These are phyloP conservation scores for Posidonia oceanica DNA, from an alignment of 116 monocot genomes.

Conservation along the genomic window DNA sequence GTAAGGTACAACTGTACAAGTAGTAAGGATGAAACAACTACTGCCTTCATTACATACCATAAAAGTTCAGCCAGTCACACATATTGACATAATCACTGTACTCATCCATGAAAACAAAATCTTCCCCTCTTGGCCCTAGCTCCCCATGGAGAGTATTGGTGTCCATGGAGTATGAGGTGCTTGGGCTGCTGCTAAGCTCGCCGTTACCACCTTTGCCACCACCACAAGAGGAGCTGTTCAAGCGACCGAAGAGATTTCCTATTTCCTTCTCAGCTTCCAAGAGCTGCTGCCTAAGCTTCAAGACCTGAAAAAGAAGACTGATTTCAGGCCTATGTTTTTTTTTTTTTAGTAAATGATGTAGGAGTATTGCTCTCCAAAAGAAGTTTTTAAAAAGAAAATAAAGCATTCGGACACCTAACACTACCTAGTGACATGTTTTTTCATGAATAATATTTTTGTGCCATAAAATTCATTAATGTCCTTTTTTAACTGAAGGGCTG, in stretches of 20 bases:
- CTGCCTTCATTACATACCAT: not conserved
- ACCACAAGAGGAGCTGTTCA: not conserved
- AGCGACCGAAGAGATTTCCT: not conserved
- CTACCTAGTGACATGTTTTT: too few relatives aligned
- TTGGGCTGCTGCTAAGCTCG: not conserved
- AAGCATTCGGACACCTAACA: too few relatives aligned
- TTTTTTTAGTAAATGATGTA: too few relatives aligned
- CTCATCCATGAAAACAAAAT: not conserved
- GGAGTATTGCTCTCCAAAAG: too few relatives aligned
- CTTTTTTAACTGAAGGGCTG: too few relatives aligned
- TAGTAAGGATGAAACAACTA: too few relatives aligned
- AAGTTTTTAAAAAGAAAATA: too few relatives aligned
- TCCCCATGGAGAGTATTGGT: not conserved
- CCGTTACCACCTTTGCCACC: not conserved
- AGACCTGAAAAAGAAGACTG: not conserved
- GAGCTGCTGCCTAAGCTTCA: slow-evolving; percentile 1
- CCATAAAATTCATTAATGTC: too few relatives aligned
- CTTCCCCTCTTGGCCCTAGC: not conserved
- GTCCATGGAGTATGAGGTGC: slow-evolving; percentile 1
- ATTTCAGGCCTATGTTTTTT: not conserved
- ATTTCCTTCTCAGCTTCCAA: not conserved
- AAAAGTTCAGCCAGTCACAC: not conserved
- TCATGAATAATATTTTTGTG: too few relatives aligned
- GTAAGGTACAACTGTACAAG: too few relatives aligned
- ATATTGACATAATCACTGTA: not conserved